Evolutionary conservation across 2,329 filamentous ascomycete genomes (phyloP).

Genomic region (Diaporthe ampelina): DNA sequence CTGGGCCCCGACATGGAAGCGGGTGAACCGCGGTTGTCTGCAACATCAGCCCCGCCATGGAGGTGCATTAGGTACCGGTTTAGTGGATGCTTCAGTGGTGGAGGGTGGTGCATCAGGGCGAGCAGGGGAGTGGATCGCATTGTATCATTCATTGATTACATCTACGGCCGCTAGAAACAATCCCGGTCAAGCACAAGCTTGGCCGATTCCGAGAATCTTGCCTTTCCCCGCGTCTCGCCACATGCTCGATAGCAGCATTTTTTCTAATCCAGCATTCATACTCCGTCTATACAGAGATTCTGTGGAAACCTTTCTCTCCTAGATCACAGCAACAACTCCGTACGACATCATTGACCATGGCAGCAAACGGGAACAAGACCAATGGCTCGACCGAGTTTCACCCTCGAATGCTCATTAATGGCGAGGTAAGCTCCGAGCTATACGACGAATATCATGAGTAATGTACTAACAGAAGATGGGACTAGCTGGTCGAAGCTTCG

Average conservation of each 20-base stretch:
- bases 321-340: background rate
- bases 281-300: background rate
- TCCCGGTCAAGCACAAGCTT: too few species aligned
- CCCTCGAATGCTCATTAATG: constrained; percentile 64
- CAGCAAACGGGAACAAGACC: background rate
- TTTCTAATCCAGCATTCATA: background rate
- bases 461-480: background rate
- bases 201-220: background rate
- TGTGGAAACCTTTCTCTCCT: too few species aligned
- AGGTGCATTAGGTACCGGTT: background rate
- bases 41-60: constrained; percentile 7
- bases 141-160: constrained; percentile 2
- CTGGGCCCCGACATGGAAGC: background rate
- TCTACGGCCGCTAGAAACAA: background rate
- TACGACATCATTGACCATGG: background rate
- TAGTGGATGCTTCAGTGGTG: background rate
- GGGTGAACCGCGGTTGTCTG: background rate
- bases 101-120: background rate
- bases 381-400: constrained; percentile 41
- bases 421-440: constrained; percentile 44
- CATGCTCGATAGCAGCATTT: background rate
- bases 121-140: background rate
- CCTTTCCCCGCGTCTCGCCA: background rate
- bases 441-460: too few species aligned
- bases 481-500: constrained; percentile 61